Conservation (phyloP, 2,329 filamentous ascomycete species). For the Aspergillus alliaceus region DNA sequence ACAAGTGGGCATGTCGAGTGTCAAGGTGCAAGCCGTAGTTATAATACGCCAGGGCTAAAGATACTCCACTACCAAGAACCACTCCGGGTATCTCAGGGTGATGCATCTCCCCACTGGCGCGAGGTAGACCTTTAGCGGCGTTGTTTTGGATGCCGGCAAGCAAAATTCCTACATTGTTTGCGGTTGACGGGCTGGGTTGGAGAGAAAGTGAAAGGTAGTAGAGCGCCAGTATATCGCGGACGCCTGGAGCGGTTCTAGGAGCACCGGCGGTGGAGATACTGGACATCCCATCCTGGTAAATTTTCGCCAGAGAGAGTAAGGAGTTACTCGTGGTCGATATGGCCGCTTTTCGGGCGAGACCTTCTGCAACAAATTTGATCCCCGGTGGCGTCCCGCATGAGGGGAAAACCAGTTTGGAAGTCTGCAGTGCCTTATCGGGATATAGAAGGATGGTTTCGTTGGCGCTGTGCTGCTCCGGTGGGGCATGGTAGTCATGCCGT, state of each 20-base stretch:
- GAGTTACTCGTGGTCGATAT: slow-evolving; percentile 95
- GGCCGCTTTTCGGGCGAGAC: slow-evolving; percentile 72
- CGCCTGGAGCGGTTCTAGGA: slow-evolving; percentile 67
- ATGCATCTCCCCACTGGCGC: slow-evolving; percentile 37
- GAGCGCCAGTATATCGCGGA: slow-evolving; percentile 87
- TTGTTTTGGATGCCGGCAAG: slow-evolving; percentile 89
- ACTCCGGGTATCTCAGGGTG: slow-evolving; percentile 70
- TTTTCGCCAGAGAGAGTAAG: slow-evolving; percentile 89
- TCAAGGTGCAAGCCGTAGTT: slow-evolving; percentile 90
- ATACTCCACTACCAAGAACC: slow-evolving; percentile 79
- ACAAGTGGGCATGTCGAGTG: slow-evolving; percentile 86
- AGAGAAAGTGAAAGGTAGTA: slow-evolving; percentile 95
- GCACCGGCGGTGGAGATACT: slow-evolving; percentile 60
- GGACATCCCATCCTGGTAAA: slow-evolving; percentile 94
- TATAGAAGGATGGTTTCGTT: slow-evolving; percentile 72
- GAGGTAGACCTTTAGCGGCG: slow-evolving; percentile 38
- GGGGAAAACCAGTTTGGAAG: slow-evolving; percentile 79
- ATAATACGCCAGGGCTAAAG: slow-evolving; percentile 88
- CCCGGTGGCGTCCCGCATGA: slow-evolving; percentile 76
- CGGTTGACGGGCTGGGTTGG: slow-evolving; percentile 93
- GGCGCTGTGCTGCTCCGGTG: slow-evolving; percentile 30
- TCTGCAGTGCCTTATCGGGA: slow-evolving; percentile 79
- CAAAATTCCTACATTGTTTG: slow-evolving; percentile 96
- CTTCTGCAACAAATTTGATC: slow-evolving; percentile 69
- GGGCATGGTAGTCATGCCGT: slow-evolving; percentile 37